Base-by-base conservation (phyloP, 208 protist species). In the Leishmania major region DNA sequence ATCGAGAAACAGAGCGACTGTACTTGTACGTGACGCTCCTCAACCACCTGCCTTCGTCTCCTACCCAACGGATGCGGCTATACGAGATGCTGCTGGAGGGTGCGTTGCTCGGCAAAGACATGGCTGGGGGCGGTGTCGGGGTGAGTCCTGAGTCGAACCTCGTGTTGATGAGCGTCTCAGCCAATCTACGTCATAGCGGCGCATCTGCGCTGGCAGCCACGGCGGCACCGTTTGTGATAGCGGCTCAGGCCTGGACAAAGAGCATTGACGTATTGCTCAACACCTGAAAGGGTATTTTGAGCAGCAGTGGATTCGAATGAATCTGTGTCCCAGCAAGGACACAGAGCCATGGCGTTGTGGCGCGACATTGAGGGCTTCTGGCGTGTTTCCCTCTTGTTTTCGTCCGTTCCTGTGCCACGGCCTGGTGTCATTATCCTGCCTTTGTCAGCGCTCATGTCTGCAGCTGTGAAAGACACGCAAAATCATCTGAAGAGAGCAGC, bases 1-100 rank as follows among this genome's bases (percentile, higher is more conserved):
- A 98, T 66, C 60, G 83, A 40, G 78, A 81, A 28, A 92, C 93
- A 31, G 92, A 93, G 80, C 87, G 88, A 22, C 49, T 97, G 17
- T 96, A 91, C 79, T 80, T 97, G 19, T 98, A 98, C 84, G 86
- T 88, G 25, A 89, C 92, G 43, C 83, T 98, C 40, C 89, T 96
- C 31, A 84, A 84, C 59, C n/a, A 77, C n/a, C 79, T 98, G 45
- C 95, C 95, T 3, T 45, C 77, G 25, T 72, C 78, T 15, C 53
- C 84, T 13, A 75, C 53, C 8, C 35, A 69, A 28, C 78, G 88
- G 47, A 70, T 96, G 70, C 57, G 72, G 74, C 81, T 98, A 47
- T 98, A 95, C 85, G 92, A 96, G 73, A 69, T 76, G 70, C 84
- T 97, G 3, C 79, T 98, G 40, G 83, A 97, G 64, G 94, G 93